Evolutionary conservation across 31 red algal genomes (phyloP).

Genomic region (Asparagopsis taxiformis): DNA sequence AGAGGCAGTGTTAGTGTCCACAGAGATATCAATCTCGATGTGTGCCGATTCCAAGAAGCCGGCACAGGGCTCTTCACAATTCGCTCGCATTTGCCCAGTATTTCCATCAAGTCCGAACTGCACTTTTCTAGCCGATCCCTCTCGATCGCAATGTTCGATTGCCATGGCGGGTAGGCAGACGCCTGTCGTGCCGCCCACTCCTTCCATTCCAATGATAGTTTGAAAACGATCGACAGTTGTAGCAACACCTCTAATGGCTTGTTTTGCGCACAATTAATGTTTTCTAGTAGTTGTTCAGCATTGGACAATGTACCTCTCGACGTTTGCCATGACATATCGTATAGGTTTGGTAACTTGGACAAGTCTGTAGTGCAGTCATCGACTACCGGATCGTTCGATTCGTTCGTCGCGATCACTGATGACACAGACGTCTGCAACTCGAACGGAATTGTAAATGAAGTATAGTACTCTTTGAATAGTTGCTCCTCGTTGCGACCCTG

Average conservation of each 20-base stretch:
- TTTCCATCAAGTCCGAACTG: slow-evolving; percentile 14
- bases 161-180: not conserved
- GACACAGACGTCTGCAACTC: not conserved
- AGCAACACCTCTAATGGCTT: slow-evolving; percentile 1
- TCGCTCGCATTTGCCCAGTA: slow-evolving; percentile 53
- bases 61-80: slow-evolving; percentile 66
- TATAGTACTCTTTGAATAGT: not conserved
- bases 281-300: not conserved
- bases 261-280: slow-evolving; percentile 3
- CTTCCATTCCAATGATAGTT: slow-evolving; percentile 2
- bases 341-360: too few species aligned
- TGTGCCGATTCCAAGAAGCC: slow-evolving; percentile 50
- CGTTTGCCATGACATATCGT: not conserved
- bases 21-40: slow-evolving; percentile 48
- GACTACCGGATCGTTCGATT: slow-evolving; percentile 2
- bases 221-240: not conserved
- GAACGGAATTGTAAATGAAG: not conserved
- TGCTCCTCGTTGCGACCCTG: slow-evolving; percentile 9
- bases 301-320: not conserved
- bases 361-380: slow-evolving; percentile 13
- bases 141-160: slow-evolving; percentile 10
- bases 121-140: slow-evolving; percentile 27
- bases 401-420: not conserved
- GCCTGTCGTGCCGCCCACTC: not conserved
- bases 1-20: slow-evolving; percentile 56